A percentile compares a stretch with the other conserved stretches of the same genome.
Conservation (phyloP, 1,284 basidiomycete genomes). For the Inonotus obliquus region DNA sequence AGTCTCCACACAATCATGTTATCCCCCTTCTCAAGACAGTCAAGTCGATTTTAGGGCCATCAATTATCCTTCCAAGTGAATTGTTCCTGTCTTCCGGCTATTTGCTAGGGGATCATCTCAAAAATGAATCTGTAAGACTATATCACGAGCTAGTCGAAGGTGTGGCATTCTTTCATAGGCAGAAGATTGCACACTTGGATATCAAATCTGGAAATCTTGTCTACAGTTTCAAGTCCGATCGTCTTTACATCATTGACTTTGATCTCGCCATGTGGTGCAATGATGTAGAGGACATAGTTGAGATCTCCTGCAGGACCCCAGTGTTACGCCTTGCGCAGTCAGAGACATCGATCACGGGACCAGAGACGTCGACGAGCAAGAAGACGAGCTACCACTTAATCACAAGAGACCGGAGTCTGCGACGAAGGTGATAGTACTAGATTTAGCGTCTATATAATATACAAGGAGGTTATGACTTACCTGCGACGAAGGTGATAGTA, state of each 20-base stretch:
- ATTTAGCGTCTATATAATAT: no score
- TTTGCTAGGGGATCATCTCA: neutral
- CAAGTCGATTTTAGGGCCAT: neutral
- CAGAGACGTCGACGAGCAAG: no score
- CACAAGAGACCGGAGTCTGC: no score
- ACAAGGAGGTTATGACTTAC: no score
- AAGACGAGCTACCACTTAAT: no score
- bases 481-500: no score
- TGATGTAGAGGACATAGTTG: neutral
- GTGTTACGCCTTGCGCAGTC: no score
- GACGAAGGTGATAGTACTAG: no score
- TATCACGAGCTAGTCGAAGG: neutral
- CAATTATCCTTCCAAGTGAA: neutral
- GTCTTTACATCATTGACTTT: constrained; percentile 4
- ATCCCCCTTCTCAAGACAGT: neutral
- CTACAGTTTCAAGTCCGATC: neutral
- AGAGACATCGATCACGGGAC: no score
- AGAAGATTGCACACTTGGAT: constrained; percentile 4
- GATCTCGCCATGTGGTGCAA: neutral
- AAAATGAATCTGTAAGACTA: neutral
- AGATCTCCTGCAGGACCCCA: neutral
- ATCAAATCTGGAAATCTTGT: constrained; percentile 10
- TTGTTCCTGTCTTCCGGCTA: neutral
- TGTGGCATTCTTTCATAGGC: neutral
- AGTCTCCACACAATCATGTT: neutral